Evolutionary conservation across 1,139 yeast genomes (phyloP).

Genomic region (Candida glucosophila): DNA sequence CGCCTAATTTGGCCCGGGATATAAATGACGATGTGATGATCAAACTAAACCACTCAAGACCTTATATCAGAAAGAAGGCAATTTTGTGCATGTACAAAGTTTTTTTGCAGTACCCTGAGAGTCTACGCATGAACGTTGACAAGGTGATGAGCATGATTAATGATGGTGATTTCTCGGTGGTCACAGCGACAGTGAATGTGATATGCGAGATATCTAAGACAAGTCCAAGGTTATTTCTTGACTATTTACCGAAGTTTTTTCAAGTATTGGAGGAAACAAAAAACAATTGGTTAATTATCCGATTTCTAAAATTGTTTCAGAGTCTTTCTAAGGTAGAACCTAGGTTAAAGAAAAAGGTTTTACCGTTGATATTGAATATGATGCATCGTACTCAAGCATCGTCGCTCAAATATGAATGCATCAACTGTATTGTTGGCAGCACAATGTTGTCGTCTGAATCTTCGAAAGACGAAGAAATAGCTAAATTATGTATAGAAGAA

Average conservation of each 20-base stretch:
- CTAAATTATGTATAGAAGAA: slow-evolving; percentile 57
- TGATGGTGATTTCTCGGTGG: slow-evolving; percentile 73
- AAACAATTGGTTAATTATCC: slow-evolving; percentile 90
- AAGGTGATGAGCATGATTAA: slow-evolving; percentile 71
- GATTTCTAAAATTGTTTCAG: slow-evolving; percentile 79
- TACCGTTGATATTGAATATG: slow-evolving; percentile 70
- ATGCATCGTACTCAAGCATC: slow-evolving; percentile 75
- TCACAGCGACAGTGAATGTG: slow-evolving; percentile 90
- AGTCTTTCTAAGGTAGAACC: slow-evolving; percentile 82
- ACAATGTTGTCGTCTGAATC: slow-evolving; percentile 69
- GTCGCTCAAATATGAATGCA: slow-evolving; percentile 83
- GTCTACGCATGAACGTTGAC: slow-evolving; percentile 63
- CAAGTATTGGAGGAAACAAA: slow-evolving; percentile 66
- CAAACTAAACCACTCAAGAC: slow-evolving; percentile 82
- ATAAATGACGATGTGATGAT: slow-evolving; percentile 78
- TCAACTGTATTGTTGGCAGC: slow-evolving; percentile 82
- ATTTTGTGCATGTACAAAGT: slow-evolving; percentile 86
- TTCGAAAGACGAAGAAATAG: slow-evolving; percentile 47
- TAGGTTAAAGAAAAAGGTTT: slow-evolving; percentile 67
- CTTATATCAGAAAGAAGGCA: slow-evolving; percentile 89
- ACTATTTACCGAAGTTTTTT: slow-evolving; percentile 77
- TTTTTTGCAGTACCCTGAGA: slow-evolving; percentile 86
- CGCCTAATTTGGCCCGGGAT: slow-evolving; percentile 81
- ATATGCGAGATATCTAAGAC: slow-evolving; percentile 89
- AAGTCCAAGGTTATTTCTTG: slow-evolving; percentile 67